Evolutionary conservation across 352 stramenopile species (phyloP).

Genomic region (Nothophytophthora sp.): DNA sequence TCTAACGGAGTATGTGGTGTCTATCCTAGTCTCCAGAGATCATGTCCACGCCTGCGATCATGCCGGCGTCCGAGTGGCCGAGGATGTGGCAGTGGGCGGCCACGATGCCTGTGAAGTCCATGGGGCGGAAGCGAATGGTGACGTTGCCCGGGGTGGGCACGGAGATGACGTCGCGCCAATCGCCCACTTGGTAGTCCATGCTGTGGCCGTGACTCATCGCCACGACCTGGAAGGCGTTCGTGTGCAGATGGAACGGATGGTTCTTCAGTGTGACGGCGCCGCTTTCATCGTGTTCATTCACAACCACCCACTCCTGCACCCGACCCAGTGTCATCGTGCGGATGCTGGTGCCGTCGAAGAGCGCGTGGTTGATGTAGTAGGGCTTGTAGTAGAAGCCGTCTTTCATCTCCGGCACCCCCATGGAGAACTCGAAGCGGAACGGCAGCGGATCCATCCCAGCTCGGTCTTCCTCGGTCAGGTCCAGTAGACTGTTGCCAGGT

Average conservation of each 20-base stretch:
- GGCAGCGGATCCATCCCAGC: conserved; percentile 32
- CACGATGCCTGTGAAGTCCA: conserved; percentile 61
- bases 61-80: conserved; percentile 79
- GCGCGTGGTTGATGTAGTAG: conserved; percentile 73
- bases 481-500: conserved; percentile 34
- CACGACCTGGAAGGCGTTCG: conserved; percentile 85
- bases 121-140: conserved; percentile 75
- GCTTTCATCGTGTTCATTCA: conserved; percentile 50
- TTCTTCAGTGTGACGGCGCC: conserved; percentile 55
- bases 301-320: conserved; percentile 78
- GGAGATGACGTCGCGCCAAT: conserved; percentile 83
- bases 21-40: conserved; percentile 29
- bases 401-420: conserved; percentile 40
- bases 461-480: conserved; percentile 28
- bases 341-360: conserved; percentile 49
- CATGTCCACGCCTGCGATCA: conserved; percentile 69
- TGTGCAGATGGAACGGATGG: conserved; percentile 88
- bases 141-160: conserved; percentile 78
- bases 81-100: conserved; percentile 84
- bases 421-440: conserved; percentile 64
- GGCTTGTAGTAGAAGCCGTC: conserved; percentile 75
- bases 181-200: conserved; percentile 73
- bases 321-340: conserved; percentile 52
- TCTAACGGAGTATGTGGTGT: conserved; percentile 16
- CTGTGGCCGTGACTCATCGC: conserved; percentile 63